Evolutionary conservation across 2,329 filamentous ascomycete species (phyloP), one percentile per base, ranked within the genome.

Genomic region (Thyridium curvatum): DNA sequence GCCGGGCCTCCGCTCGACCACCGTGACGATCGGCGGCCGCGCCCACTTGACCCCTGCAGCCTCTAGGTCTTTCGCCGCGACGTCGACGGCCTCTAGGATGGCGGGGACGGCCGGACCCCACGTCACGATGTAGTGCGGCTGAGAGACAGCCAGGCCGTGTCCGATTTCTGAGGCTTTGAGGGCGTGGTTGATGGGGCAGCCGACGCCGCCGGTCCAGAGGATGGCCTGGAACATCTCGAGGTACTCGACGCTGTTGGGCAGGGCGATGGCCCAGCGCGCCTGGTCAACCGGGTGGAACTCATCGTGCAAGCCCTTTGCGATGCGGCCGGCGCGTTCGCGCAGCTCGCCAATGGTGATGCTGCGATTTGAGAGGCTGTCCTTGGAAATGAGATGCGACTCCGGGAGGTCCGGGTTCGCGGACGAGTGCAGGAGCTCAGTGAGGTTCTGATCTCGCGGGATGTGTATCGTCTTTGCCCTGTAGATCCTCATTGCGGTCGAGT

Each of bases 201-300:
- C 51, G 3, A 58, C 51, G 6, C 62, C 62, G 30, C 63, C 62
- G 0, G 57, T 60, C 64, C 62, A 66, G 12, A 66, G 46, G 6
- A 68, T 52, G 4, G 64, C 57, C 37, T 68, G 65, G 15, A 64
- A 59, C 5, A 61, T 43, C 40, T 69, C 66, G 3, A 69, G 50
- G 39, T 64, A 68, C 12, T 68, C 65, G 21, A 68, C 64, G 32
- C 61, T 65, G 44, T 68, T 69, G 5, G 66, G 66, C 6, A 69
- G 47, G 6, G 67, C 54, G n/a, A 69, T 50, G 1, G 57, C 62
- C 64, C 64, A 67, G 40, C 60, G 55, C 7, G 59, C 52, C 34
- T 62, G 60, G 35, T 65, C 59, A 17, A 41, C 37, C 5, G 61
- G 62, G 3, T 44, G 43, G 17, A 62, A 51, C 4, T 47, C 50